Base-by-base conservation (phyloP, 2,329 filamentous ascomycete species). In the Pyricularia grisea region DNA sequence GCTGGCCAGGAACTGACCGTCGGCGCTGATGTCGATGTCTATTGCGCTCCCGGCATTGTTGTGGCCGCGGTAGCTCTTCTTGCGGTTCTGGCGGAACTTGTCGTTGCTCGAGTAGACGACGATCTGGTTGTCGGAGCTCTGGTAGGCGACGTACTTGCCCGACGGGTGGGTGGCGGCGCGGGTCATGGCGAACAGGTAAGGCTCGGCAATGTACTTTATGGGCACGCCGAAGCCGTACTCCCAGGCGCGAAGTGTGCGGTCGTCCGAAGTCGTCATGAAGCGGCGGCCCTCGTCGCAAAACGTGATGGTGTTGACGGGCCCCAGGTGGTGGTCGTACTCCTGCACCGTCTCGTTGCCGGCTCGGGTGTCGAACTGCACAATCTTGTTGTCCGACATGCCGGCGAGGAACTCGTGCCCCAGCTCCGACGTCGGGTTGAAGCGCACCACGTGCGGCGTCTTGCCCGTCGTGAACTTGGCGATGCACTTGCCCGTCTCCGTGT, bases 321-420 rank as follows among this genome's bases (percentile, higher is more conserved):
- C 95, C 71, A 99, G 83, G 78, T 99, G 95, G 79, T 99, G 95
- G 77, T 99, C 94, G 81, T 99, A 99, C 82, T 98, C 95, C 77
- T 99, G 96, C 25, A 63, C 60, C 14, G 95, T 85, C 74, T 96
- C 89, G 73, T 88, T 88, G 71, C 84, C 81, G 7, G 90, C 89
- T 3, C 96, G 88, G 2, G 90, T 94, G 79, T 99, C 95, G 79
- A 96, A 99, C 77, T 99, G 95, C 61, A 99, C 86, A 74, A 99
- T 99, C 83, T 97, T 97, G 84, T 99, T 99, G 80, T 99, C 94
- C 55, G 92, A 95, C 92, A 98, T 96, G 75, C 95, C 95, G 1
- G 93, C 94, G 69, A 99, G 81, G 79, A 99, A 99, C 78, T 98
- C 94, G 77, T 95, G 91, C 10, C 90, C 87, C 73, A 90, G 88